Evolutionary conservation across 345 rosid species (phyloP).

Genomic region (Rhizophora mangle): DNA sequence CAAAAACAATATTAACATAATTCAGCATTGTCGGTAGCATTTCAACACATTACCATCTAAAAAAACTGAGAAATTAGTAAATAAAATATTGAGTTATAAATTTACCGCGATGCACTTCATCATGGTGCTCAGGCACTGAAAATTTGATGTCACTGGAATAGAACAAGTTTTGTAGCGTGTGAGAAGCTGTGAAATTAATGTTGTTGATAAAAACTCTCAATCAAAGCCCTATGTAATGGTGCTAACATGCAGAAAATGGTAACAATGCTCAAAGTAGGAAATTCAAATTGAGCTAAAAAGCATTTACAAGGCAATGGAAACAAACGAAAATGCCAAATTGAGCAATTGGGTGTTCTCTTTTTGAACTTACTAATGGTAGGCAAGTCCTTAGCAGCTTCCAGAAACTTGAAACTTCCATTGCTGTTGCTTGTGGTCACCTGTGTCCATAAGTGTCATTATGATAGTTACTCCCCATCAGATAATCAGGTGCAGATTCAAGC

Average conservation of each 20-base stretch:
- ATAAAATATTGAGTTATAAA: neutral
- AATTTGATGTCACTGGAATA: conserved; percentile 70
- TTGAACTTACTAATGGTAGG: conserved; percentile 79
- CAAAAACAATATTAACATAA: too few relatives aligned
- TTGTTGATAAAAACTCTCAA: neutral
- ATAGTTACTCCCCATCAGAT: neutral
- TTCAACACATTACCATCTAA: too few relatives aligned
- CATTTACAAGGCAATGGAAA: too few relatives aligned
- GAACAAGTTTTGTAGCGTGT: conserved; percentile 10
- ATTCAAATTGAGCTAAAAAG: neutral
- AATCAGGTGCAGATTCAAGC: conserved; percentile 4
- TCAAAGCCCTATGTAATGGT: too few relatives aligned
- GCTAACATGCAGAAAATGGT: too few relatives aligned
- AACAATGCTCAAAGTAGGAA: too few relatives aligned
- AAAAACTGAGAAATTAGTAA: too few relatives aligned
- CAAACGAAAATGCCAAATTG: neutral
- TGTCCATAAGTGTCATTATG: conserved; percentile 13
- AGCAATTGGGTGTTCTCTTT: neutral
- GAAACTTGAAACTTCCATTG: conserved; percentile 65
- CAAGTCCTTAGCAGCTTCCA: conserved; percentile 71
- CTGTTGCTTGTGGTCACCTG: conserved; percentile 49
- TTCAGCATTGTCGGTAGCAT: too few relatives aligned
- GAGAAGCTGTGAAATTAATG: conserved; percentile 17
- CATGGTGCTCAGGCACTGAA: conserved; percentile 75
- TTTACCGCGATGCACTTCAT: conserved; percentile 96